A percentile compares a stretch with the other conserved stretches of the same genome.
Evolutionary conservation across 2,329 filamentous ascomycete genomes (phyloP).

Genomic region (Elsinoe australis): DNA sequence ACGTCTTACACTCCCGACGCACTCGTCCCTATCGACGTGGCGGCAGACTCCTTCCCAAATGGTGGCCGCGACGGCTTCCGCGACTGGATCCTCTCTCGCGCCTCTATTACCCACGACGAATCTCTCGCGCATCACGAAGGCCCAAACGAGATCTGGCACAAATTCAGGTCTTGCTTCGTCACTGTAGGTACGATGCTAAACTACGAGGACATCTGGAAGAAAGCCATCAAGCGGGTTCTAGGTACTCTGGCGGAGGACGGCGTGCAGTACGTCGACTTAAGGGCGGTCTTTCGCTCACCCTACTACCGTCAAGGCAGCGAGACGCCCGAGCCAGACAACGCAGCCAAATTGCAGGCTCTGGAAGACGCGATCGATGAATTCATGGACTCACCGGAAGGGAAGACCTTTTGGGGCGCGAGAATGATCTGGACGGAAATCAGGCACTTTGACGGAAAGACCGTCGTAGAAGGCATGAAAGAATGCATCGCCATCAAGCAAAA

Average conservation of each 20-base stretch:
- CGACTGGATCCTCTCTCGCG: constrained; percentile 66
- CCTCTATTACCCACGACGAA: constrained; percentile 63
- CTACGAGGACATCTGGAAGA: constrained; percentile 83
- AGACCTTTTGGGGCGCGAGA: constrained; percentile 73
- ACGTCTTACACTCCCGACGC: constrained; percentile 52
- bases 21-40: constrained; percentile 51
- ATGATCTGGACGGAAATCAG: constrained; percentile 80
- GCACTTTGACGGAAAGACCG: constrained; percentile 52
- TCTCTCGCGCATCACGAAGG: constrained; percentile 74
- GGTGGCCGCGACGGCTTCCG: constrained; percentile 66
- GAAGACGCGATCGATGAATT: constrained; percentile 73
- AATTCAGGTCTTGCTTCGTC: constrained; percentile 72
- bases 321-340: constrained; percentile 58
- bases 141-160: constrained; percentile 73
- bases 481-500: constrained; percentile 75
- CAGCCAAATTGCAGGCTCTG: constrained; percentile 62
- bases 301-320: constrained; percentile 61
- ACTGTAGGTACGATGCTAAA: constrained; percentile 68
- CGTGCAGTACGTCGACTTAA: constrained; percentile 75
- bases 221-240: constrained; percentile 66
- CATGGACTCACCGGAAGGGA: constrained; percentile 60
- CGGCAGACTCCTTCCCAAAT: constrained; percentile 66
- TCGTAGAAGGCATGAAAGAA: constrained; percentile 74
- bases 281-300: constrained; percentile 64
- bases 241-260: constrained; percentile 68